These are phyloP conservation scores for Sanghuangporus weigelae DNA, from an alignment of 1,284 basidiomycete genomes.

Conservation along the genomic window DNA sequence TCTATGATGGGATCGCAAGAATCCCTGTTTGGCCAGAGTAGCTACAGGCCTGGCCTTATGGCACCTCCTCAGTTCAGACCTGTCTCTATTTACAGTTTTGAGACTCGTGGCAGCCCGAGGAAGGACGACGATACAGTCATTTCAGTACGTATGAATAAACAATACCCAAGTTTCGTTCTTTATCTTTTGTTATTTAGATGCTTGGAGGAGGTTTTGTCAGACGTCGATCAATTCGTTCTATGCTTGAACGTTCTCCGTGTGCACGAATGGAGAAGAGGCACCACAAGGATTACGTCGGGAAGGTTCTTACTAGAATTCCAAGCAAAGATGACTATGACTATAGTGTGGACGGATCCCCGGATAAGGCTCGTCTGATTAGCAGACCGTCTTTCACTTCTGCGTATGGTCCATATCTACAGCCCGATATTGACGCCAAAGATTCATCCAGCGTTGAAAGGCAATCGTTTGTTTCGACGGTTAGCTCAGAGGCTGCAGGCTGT, in stretches of 20 bases:
- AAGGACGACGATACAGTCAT: slow-evolving; percentile 79
- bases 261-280: slow-evolving; percentile 59
- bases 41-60: slow-evolving; percentile 27
- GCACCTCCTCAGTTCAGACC: slow-evolving; percentile 53
- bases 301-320: slow-evolving; percentile 27
- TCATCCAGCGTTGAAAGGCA: slow-evolving; percentile 41
- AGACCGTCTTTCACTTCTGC: slow-evolving; percentile 52
- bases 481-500: background rate
- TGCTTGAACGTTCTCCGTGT: slow-evolving; percentile 69
- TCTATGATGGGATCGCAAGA: slow-evolving; percentile 47
- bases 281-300: slow-evolving; percentile 29
- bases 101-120: slow-evolving; percentile 44
- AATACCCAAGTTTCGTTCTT: background rate
- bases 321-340: slow-evolving; percentile 29
- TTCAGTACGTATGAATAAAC: slow-evolving; percentile 40
- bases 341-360: slow-evolving; percentile 28
- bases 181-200: slow-evolving; percentile 43
- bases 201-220: slow-evolving; percentile 69
- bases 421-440: background rate
- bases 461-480: slow-evolving; percentile 50
- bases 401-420: background rate
- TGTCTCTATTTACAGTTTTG: slow-evolving; percentile 54
- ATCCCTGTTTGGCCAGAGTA: slow-evolving; percentile 60
- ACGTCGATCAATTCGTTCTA: slow-evolving; percentile 57
- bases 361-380: slow-evolving; percentile 29